Conservation (phyloP, 2,329 filamentous ascomycete genomes). For the Daldinia sp. region DNA sequence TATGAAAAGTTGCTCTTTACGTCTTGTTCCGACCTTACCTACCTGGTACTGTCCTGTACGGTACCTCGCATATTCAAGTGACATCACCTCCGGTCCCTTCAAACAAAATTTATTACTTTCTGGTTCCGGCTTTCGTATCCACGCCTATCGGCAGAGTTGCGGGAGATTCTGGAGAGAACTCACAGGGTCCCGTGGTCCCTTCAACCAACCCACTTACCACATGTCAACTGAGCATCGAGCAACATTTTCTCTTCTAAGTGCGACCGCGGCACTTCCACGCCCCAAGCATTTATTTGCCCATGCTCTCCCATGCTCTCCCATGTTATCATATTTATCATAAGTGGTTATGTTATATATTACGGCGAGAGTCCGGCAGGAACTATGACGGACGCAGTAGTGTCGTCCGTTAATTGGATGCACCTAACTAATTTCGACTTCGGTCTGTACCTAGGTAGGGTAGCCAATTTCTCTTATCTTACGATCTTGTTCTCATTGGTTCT, state of each 20-base stretch:
- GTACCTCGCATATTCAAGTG: conserved; percentile 26
- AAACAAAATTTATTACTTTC: conserved; percentile 20
- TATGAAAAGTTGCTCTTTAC: conserved; percentile 13
- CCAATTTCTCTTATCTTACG: conserved; percentile 38
- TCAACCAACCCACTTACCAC: conserved; percentile 16
- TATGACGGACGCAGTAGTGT: conserved; percentile 30
- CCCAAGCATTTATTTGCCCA: conserved; percentile 18
- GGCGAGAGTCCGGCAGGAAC: conserved; percentile 25
- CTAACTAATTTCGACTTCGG: conserved; percentile 33
- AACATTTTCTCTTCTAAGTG: conserved; percentile 19
- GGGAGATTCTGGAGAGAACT: conserved; percentile 21
- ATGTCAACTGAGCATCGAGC: conserved; percentile 28
- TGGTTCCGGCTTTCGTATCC: conserved; percentile 27
- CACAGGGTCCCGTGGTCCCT: conserved; percentile 17
- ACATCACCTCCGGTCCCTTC: conserved; percentile 31
- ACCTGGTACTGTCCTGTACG: background rate
- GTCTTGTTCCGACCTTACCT: background rate
- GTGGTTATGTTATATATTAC: conserved; percentile 14
- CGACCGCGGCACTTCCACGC: conserved; percentile 41
- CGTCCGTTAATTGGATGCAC: conserved; percentile 26
- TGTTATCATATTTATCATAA: conserved; percentile 3
- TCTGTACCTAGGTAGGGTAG: conserved; percentile 25
- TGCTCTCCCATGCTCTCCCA: background rate
- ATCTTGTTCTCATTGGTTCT: conserved; percentile 28
- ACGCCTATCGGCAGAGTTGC: conserved; percentile 24